phyloP scores from a whole-genome alignment of 1,284 basidiomycete species.

The Naganishia albida region DNA sequence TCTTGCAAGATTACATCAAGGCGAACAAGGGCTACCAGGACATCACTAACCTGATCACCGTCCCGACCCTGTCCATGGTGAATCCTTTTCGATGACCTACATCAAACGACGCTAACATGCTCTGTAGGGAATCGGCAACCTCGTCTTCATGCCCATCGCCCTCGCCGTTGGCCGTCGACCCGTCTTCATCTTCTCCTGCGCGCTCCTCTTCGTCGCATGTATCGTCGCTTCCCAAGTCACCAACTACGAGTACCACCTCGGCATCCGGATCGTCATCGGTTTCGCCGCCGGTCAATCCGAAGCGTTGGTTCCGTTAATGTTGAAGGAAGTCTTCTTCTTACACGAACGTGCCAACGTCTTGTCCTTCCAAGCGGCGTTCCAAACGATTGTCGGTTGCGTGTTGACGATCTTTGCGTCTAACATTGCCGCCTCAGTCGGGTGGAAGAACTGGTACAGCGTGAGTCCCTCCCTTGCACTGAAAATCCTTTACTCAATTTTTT shows the following conservation, averaged over 20 bases:
- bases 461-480: neutral
- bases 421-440: slow-evolving; percentile 15
- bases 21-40: slow-evolving; percentile 26
- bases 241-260: slow-evolving; percentile 19
- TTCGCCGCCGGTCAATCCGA: slow-evolving; percentile 23
- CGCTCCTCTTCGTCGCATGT: slow-evolving; percentile 10
- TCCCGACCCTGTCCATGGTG: slow-evolving; percentile 26
- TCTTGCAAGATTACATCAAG: slow-evolving; percentile 24
- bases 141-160: slow-evolving; percentile 20
- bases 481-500: neutral
- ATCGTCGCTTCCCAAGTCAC: slow-evolving; percentile 15
- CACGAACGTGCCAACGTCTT: slow-evolving; percentile 26
- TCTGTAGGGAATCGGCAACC: slow-evolving; percentile 17
- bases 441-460: slow-evolving; percentile 28
- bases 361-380: slow-evolving; percentile 17
- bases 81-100: neutral
- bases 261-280: slow-evolving; percentile 19
- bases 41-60: slow-evolving; percentile 22
- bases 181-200: slow-evolving; percentile 20
- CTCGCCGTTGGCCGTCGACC: slow-evolving; percentile 14
- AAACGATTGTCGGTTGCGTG: slow-evolving; percentile 22
- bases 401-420: slow-evolving; percentile 22
- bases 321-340: slow-evolving; percentile 23
- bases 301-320: slow-evolving; percentile 16
- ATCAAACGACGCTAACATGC: neutral